A percentile compares a stretch with the other conserved stretches of the same genome.
phyloP scores from a whole-genome alignment of 1,284 basidiomycete species.

The Melampsora larici-populina region DNA sequence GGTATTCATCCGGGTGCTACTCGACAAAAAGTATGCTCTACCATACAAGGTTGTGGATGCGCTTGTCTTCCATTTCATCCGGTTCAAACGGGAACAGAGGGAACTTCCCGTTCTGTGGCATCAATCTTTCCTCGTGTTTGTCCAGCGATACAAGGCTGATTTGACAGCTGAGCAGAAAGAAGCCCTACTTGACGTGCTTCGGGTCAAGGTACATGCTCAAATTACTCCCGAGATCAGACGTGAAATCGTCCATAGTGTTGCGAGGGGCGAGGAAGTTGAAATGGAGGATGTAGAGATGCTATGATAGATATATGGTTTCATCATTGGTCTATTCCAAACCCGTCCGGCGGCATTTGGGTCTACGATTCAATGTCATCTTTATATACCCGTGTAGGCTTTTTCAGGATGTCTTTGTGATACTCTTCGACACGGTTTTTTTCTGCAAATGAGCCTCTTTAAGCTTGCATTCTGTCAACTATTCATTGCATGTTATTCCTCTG shows the following conservation, averaged over 20 bases:
- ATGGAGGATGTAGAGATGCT: conserved; percentile 47
- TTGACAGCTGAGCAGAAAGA: conserved; percentile 96
- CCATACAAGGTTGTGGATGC: conserved; percentile 98
- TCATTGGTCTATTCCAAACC: too few relatives aligned
- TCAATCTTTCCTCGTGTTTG: conserved; percentile 90
- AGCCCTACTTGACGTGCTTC: conserved; percentile 87
- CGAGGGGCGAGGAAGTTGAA: conserved; percentile 55
- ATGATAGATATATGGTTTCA: background rate
- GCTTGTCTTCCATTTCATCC: conserved; percentile 95
- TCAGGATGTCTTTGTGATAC: too few relatives aligned
- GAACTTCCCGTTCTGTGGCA: conserved; percentile 96
- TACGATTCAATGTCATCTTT: too few relatives aligned
- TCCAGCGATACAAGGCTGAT: conserved; percentile 92
- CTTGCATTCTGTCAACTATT: too few relatives aligned
- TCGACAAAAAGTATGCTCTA: conserved; percentile 97
- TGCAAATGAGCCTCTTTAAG: too few relatives aligned
- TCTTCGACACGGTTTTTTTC: too few relatives aligned
- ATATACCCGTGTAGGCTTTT: too few relatives aligned
- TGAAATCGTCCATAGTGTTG: conserved; percentile 63
- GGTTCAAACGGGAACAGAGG: conserved; percentile 63
- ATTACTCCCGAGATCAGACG: conserved; percentile 86
- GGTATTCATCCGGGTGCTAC: conserved; percentile 89
- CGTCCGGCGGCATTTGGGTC: too few relatives aligned
- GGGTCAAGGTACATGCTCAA: conserved; percentile 79
- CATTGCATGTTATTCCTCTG: too few relatives aligned